phyloP scores from a whole-genome alignment of 768 basidiomycete genomes.

The Tulasnella sp. region DNA sequence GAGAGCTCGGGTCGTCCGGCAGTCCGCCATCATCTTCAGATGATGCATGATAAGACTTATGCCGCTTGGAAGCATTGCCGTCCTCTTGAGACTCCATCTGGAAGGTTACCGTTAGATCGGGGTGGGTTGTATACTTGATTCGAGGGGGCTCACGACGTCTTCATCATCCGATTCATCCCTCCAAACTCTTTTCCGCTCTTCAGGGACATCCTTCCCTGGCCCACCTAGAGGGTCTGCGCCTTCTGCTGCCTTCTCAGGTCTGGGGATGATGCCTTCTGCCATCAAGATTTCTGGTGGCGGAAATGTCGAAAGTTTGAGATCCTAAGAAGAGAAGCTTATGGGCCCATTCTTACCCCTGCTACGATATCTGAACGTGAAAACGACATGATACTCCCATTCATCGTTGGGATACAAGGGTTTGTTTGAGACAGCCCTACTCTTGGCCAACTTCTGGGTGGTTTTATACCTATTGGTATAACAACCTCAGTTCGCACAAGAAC shows the following conservation, averaged over 20 bases:
- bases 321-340: background rate
- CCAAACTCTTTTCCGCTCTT: background rate
- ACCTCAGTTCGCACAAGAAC: background rate
- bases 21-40: slow-evolving; percentile 8
- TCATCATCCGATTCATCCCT: slow-evolving; percentile 3
- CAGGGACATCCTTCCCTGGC: background rate
- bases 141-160: background rate
- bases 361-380: slow-evolving; percentile 14
- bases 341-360: background rate
- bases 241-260: background rate
- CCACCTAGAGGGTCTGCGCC: background rate
- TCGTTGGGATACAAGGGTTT: slow-evolving; percentile 9
- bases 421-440: background rate
- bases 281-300: background rate
- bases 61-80: slow-evolving; percentile 1
- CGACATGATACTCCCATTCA: slow-evolving; percentile 15
- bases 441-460: slow-evolving; percentile 1
- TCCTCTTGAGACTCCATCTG: background rate
- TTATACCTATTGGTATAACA: background rate
- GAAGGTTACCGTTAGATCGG: background rate
- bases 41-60: background rate
- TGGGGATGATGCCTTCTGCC: slow-evolving; percentile 12
- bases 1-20: background rate
- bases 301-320: no score
- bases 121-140: background rate